Conservation (phyloP, 768 basidiomycete species). For the Exsudoporus frostii region DNA sequence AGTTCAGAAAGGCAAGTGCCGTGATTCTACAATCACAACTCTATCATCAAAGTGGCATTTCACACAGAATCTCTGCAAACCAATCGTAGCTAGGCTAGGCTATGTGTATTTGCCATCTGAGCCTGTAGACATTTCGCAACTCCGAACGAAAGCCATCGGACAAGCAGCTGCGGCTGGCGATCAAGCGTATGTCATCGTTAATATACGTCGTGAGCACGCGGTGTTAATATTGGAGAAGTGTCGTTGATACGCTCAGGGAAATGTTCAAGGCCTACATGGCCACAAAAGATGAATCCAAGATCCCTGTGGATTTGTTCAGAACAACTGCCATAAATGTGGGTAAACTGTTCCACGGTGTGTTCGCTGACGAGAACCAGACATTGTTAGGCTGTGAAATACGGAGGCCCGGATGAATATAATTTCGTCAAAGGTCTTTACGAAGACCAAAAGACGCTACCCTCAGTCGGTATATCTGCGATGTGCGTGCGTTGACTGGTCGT, state of each 20-base stretch:
- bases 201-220: not conserved
- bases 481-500: slow-evolving; percentile 30
- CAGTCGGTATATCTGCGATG: slow-evolving; percentile 65
- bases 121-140: slow-evolving; percentile 58
- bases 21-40: not conserved
- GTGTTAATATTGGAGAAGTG: slow-evolving; percentile 39
- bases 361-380: not conserved
- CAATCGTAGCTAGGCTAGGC: slow-evolving; percentile 75
- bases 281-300: slow-evolving; percentile 69
- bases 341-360: not conserved
- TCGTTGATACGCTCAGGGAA: slow-evolving; percentile 65
- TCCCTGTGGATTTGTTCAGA: slow-evolving; percentile 76
- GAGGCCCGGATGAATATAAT: slow-evolving; percentile 72
- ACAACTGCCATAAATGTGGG: slow-evolving; percentile 53
- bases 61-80: slow-evolving; percentile 60
- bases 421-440: slow-evolving; percentile 65
- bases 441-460: slow-evolving; percentile 70
- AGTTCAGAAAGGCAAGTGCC: slow-evolving; percentile 53
- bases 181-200: slow-evolving; percentile 27
- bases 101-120: slow-evolving; percentile 71
- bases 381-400: slow-evolving; percentile 65
- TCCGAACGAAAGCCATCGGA: slow-evolving; percentile 72
- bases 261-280: slow-evolving; percentile 71
- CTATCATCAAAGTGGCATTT: not conserved
- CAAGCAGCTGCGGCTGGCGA: slow-evolving; percentile 50